A percentile compares a stretch with the other conserved stretches of the same genome.
Evolutionary conservation across 2,329 filamentous ascomycete species (phyloP).

Genomic region (Pyricularia sp.): DNA sequence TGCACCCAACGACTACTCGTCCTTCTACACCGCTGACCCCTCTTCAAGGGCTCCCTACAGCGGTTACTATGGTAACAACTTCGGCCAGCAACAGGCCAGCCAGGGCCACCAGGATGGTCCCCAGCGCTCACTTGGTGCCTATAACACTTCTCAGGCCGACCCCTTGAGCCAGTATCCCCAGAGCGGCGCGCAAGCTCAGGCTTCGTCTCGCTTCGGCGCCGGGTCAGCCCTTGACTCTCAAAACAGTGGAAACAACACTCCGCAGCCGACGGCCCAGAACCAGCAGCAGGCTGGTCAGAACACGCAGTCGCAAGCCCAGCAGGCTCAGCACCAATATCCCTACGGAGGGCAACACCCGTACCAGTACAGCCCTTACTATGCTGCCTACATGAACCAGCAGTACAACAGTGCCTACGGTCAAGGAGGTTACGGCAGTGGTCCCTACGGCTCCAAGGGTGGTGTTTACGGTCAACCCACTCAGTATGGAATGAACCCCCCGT

Average conservation of each 20-base stretch:
- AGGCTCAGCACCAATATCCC: slow-evolving; percentile 30
- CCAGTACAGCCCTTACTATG: slow-evolving; percentile 54
- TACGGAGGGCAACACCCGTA: slow-evolving; percentile 43
- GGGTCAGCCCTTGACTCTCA: slow-evolving; percentile 52
- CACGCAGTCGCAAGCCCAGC: slow-evolving; percentile 26
- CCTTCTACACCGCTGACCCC: slow-evolving; percentile 74
- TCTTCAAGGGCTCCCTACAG: slow-evolving; percentile 67
- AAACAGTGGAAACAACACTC: slow-evolving; percentile 84
- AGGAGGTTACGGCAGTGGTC: slow-evolving; percentile 35
- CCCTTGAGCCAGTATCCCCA: slow-evolving; percentile 64
- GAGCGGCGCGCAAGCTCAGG: slow-evolving; percentile 46
- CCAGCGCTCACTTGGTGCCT: slow-evolving; percentile 73
- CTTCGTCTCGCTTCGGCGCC: slow-evolving; percentile 43
- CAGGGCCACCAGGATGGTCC: slow-evolving; percentile 66
- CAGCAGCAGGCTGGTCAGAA: slow-evolving; percentile 34
- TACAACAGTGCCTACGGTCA: slow-evolving; percentile 41
- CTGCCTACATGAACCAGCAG: slow-evolving; percentile 43
- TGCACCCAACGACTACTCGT: slow-evolving; percentile 69
- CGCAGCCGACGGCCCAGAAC: slow-evolving; percentile 61
- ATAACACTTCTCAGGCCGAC: slow-evolving; percentile 55
- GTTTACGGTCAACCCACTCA: slow-evolving; percentile 44
- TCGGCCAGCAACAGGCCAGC: slow-evolving; percentile 41
- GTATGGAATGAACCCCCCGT: slow-evolving; percentile 47
- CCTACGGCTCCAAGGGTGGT: slow-evolving; percentile 48
- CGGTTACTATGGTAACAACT: slow-evolving; percentile 59